Base-by-base conservation (phyloP, 495 filamentous ascomycete species). In the Lichina pygmaea region DNA sequence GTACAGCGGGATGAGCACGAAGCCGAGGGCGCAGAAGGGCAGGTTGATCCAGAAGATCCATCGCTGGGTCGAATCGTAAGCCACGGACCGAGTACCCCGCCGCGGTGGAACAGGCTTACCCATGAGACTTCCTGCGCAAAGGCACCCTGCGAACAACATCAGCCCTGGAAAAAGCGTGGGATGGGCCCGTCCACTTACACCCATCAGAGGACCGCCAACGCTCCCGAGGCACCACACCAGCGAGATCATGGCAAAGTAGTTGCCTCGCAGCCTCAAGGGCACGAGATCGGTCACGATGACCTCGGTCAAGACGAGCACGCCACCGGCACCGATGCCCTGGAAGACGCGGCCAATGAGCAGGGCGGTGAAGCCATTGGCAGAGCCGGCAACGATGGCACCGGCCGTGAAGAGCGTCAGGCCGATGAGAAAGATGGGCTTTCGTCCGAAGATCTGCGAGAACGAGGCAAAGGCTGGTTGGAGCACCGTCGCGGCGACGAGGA, bases 381-480 rank as follows among this genome's bases (percentile, higher is more conserved):
- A 39, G 36, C 34, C 49, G 37, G 52, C 50, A 8, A 61, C 59
- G 8, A 68, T 7, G 7, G 62, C 56, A 53, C 56, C 66, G 24
- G 57, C 47, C 4, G 64, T 53, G 44, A 68, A 66, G 12, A 63
- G 48, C 11, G 47, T 13, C 4, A 62, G 12, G 41, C 65, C 48
- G 3, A 55, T 51, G 7, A 60, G 56, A 38, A 71, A 51, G 2
- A 56, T 55, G 49, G 36, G 57, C 45, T 50, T 55, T 50, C 46
- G 67, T 37, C 56, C 70, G 49, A 71, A 68, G 41, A 67, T 58
- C 41, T 60, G 59, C 11, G 66, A 67, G 8, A 72, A 46, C 6
- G 64, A 58, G 15, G 61, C 62, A 40, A 66, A 63, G 43, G 66
- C 57, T 12, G 66, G 66, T 48, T 66, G 62, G 41, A 60, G 59